Conservation (phyloP, 1,139 yeast species). For the Debaryomycetaceae sp. region DNA sequence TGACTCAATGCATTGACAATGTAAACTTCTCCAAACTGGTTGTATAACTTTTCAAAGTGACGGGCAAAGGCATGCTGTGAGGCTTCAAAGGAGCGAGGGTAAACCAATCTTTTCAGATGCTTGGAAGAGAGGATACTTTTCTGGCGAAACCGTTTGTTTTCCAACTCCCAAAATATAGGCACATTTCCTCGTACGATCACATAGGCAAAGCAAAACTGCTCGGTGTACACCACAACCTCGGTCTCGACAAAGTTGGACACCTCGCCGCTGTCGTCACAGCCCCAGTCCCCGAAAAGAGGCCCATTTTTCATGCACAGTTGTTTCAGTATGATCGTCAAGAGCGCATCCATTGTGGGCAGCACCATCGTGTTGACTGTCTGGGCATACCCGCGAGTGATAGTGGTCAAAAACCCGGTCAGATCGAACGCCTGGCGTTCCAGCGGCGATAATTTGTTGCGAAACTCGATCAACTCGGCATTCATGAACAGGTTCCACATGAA, state of each 20-base stretch:
- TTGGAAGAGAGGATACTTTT: constrained; percentile 36
- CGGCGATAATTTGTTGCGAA: constrained; percentile 51
- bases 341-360: constrained; percentile 30
- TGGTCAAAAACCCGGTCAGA: constrained; percentile 50
- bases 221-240: constrained; percentile 56
- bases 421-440: constrained; percentile 52
- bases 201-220: constrained; percentile 51
- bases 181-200: constrained; percentile 63
- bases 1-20: constrained; percentile 51
- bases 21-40: constrained; percentile 63
- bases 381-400: constrained; percentile 64
- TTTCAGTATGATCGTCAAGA: constrained; percentile 62
- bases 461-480: constrained; percentile 53
- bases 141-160: constrained; percentile 31
- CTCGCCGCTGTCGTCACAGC: constrained; percentile 68
- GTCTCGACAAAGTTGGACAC: constrained; percentile 66
- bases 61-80: constrained; percentile 61
- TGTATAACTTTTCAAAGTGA: constrained; percentile 54
- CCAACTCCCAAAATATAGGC: constrained; percentile 61
- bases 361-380: constrained; percentile 50
- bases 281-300: constrained; percentile 62
- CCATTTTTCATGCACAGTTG: constrained; percentile 60
- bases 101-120: constrained; percentile 40
- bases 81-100: constrained; percentile 59
- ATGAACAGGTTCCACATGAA: constrained; percentile 67